These are phyloP conservation scores for Chalciporus sphaerocephalus DNA, from an alignment of 768 basidiomycete species.

Conservation along the genomic window DNA sequence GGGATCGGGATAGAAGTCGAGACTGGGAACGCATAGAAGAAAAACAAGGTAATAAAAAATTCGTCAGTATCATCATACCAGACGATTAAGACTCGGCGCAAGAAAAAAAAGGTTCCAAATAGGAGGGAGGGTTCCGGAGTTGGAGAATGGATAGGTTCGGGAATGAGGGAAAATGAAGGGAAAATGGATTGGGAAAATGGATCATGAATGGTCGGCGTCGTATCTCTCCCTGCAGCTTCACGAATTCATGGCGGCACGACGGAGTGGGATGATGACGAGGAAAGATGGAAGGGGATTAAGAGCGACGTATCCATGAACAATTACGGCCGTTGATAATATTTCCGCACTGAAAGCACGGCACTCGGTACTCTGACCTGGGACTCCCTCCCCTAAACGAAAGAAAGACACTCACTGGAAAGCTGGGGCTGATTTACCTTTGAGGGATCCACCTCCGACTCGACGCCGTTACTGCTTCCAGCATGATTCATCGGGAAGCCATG, in stretches of 20 bases:
- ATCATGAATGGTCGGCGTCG: constrained; percentile 18
- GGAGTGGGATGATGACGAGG: constrained; percentile 22
- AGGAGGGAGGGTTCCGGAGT: constrained; percentile 33
- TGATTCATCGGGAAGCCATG: constrained; percentile 31
- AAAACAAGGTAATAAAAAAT: constrained; percentile 20
- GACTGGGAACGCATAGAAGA: constrained; percentile 27
- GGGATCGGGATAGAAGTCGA: constrained; percentile 36
- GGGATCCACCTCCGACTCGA: constrained; percentile 24
- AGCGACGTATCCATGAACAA: constrained; percentile 34
- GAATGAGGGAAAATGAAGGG: constrained; percentile 7
- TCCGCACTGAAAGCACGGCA: constrained; percentile 88
- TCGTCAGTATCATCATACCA: constrained; percentile 43
- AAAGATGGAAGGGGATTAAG: constrained; percentile 16
- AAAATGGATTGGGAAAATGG: constrained; percentile 4
- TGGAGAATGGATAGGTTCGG: constrained; percentile 4
- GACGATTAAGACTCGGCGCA: constrained; percentile 43
- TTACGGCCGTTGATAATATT: constrained; percentile 71
- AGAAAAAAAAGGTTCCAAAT: constrained; percentile 35
- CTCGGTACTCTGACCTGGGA: constrained; percentile 80
- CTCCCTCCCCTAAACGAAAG: constrained; percentile 68
- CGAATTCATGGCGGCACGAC: constrained; percentile 26
- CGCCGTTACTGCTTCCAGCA: constrained; percentile 11
- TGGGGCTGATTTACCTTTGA: constrained; percentile 17
- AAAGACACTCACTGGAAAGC: constrained; percentile 64
- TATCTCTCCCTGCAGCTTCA: constrained; percentile 24